phyloP scores from a whole-genome alignment of 2,329 filamentous ascomycete genomes.

The Trichoderma hamatum region DNA sequence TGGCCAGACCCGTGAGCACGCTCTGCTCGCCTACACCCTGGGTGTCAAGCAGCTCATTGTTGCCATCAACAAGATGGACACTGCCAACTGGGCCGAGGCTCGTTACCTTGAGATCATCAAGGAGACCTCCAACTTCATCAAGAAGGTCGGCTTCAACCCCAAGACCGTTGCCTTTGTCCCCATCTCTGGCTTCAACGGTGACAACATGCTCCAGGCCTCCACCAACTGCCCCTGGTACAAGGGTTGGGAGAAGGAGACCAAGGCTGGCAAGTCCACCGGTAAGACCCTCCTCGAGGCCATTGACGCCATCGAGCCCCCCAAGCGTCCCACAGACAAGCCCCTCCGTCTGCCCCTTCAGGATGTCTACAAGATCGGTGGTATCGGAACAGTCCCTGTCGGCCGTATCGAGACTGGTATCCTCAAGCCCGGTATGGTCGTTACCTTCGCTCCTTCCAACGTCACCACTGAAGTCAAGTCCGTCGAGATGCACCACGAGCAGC shows the following conservation, averaged over 20 bases:
- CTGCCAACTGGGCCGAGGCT: constrained; percentile 94
- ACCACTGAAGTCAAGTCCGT: constrained; percentile 99
- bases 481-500: constrained; percentile 99
- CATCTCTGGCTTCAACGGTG: constrained; percentile 99
- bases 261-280: constrained; percentile 83
- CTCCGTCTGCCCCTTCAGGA: constrained; percentile 99
- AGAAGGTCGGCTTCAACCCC: constrained; percentile 99
- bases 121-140: constrained; percentile 99
- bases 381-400: constrained; percentile 99
- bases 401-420: constrained; percentile 99
- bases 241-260: constrained; percentile 97
- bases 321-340: constrained; percentile 97
- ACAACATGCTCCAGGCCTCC: constrained; percentile 99
- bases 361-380: constrained; percentile 99
- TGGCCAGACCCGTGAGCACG: constrained; percentile 99
- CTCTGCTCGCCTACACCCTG: constrained; percentile 98
- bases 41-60: constrained; percentile 99
- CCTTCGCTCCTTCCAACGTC: constrained; percentile 97
- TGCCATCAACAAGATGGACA: constrained; percentile 99
- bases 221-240: constrained; percentile 99
- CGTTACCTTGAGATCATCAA: constrained; percentile 99
- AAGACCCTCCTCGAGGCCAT: constrained; percentile 99
- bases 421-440: constrained; percentile 91
- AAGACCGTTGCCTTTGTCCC: constrained; percentile 98
- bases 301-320: constrained; percentile 89